Percentiles rank a stretch among this genome's conserved stretches.
Evolutionary conservation across 23 red algal genomes (phyloP).

Genomic region (Pyropia yezoensis): DNA sequence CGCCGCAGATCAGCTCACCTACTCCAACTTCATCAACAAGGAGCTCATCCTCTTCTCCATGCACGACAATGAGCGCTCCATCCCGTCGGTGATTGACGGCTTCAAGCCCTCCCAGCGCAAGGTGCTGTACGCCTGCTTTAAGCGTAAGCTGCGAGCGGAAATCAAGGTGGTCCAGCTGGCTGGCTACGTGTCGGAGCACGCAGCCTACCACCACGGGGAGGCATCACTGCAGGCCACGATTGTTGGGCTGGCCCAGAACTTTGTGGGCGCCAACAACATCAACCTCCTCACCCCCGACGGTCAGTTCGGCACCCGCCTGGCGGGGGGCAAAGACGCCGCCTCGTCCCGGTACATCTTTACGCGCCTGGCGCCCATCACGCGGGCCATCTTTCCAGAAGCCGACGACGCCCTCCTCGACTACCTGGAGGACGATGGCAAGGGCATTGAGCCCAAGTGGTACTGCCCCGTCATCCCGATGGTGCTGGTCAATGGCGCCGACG

Average conservation of each 20-base stretch:
- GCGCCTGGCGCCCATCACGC: constrained; percentile 66
- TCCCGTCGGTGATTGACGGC: constrained; percentile 89
- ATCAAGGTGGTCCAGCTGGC: constrained; percentile 96
- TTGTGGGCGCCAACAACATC: constrained; percentile 87
- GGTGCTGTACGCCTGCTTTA: constrained; percentile 90
- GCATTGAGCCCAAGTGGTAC: constrained; percentile 78
- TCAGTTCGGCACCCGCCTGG: constrained; percentile 95
- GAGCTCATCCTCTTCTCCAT: constrained; percentile 94
- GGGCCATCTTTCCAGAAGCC: constrained; percentile 59
- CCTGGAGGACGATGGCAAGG: constrained; percentile 75
- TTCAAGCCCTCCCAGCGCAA: constrained; percentile 94
- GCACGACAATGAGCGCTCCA: constrained; percentile 84
- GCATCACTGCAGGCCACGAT: constrained; percentile 82
- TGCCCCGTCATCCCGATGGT: constrained; percentile 83
- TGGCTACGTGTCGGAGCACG: constrained; percentile 92
- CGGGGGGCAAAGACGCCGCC: constrained; percentile 91
- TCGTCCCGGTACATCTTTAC: constrained; percentile 96
- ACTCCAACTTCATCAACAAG: constrained; percentile 88
- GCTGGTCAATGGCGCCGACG: constrained; percentile 94
- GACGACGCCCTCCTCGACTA: constrained; percentile 82
- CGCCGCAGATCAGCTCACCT: constrained; percentile 55
- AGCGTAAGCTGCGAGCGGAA: constrained; percentile 62
- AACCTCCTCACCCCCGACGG: constrained; percentile 79
- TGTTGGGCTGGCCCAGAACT: constrained; percentile 86
- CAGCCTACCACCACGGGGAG: constrained; percentile 97